These are phyloP conservation scores for Plasmodium billcollinsi DNA, from an alignment of 169 alveolate genomes.

Conservation along the genomic window DNA sequence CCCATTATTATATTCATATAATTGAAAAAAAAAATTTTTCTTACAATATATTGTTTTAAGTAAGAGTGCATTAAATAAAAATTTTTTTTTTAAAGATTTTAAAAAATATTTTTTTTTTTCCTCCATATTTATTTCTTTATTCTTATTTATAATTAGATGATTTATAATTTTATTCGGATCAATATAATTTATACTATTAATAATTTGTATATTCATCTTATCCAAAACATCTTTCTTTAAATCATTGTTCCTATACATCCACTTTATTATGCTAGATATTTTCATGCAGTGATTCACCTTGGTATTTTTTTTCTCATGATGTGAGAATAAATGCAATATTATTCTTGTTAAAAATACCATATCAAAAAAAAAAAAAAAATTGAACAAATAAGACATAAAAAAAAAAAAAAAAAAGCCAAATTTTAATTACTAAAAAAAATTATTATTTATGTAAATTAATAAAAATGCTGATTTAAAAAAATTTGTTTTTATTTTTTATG, in stretches of 20 bases:
- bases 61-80: slow-evolving; percentile 51
- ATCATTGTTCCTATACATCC: slow-evolving; percentile 29
- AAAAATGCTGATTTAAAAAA: no score
- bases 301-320: slow-evolving; percentile 30
- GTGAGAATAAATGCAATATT: slow-evolving; percentile 13
- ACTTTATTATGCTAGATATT: slow-evolving; percentile 50
- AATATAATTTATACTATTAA: slow-evolving; percentile 54
- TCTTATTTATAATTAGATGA: slow-evolving; percentile 34
- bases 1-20: slow-evolving; percentile 42
- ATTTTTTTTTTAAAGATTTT: slow-evolving; percentile 67
- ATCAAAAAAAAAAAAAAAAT: no score
- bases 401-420: no score
- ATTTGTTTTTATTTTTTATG: no score
- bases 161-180: slow-evolving; percentile 66
- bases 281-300: slow-evolving; percentile 42
- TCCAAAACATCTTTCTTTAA: slow-evolving; percentile 52
- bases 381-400: no score
- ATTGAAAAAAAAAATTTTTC: slow-evolving; percentile 5
- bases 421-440: no score
- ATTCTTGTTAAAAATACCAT: slow-evolving; percentile 31
- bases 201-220: slow-evolving; percentile 68
- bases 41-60: slow-evolving; percentile 22
- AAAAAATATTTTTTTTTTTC: background rate
- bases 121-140: slow-evolving; percentile 32
- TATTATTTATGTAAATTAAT: no score